phyloP scores from a whole-genome alignment of 768 basidiomycete genomes.

The Dacryopinax spathularia region DNA sequence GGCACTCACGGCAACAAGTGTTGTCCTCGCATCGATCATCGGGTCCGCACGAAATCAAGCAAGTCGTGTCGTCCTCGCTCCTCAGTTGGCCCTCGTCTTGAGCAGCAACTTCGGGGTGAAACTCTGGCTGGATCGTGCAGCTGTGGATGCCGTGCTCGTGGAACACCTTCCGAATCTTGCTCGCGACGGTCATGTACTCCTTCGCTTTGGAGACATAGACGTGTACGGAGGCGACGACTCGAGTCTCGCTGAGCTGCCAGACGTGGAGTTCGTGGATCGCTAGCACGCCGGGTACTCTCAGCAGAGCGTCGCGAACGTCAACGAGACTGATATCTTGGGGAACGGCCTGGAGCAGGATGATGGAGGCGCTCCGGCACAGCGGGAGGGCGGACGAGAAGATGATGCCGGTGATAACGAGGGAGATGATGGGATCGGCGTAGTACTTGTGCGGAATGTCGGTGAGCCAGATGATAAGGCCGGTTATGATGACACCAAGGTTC shows the following conservation, averaged over 20 bases:
- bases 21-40: slow-evolving; percentile 60
- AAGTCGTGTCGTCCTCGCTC: slow-evolving; percentile 42
- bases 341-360: slow-evolving; percentile 89
- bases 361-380: slow-evolving; percentile 68
- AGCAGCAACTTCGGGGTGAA: slow-evolving; percentile 11
- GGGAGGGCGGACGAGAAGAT: slow-evolving; percentile 94
- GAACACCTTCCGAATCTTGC: slow-evolving; percentile 65
- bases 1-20: slow-evolving; percentile 59
- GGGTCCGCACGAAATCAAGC: slow-evolving; percentile 57
- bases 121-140: slow-evolving; percentile 84
- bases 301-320: slow-evolving; percentile 69
- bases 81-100: slow-evolving; percentile 15
- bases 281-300: slow-evolving; percentile 67
- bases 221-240: slow-evolving; percentile 91
- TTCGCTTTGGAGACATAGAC: slow-evolving; percentile 65
- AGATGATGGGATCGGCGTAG: slow-evolving; percentile 88
- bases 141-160: slow-evolving; percentile 91
- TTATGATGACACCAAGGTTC: slow-evolving; percentile 92
- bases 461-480: slow-evolving; percentile 89
- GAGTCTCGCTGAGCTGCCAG: slow-evolving; percentile 93
- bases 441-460: slow-evolving; percentile 71
- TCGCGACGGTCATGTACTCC: slow-evolving; percentile 86
- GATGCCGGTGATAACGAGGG: slow-evolving; percentile 84
- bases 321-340: slow-evolving; percentile 80
- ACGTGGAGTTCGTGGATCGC: slow-evolving; percentile 91